A percentile compares a stretch with the other conserved stretches of the same genome.
Evolutionary conservation across 2,329 filamentous ascomycete species (phyloP).

Genomic region (Monosporascus sp.): DNA sequence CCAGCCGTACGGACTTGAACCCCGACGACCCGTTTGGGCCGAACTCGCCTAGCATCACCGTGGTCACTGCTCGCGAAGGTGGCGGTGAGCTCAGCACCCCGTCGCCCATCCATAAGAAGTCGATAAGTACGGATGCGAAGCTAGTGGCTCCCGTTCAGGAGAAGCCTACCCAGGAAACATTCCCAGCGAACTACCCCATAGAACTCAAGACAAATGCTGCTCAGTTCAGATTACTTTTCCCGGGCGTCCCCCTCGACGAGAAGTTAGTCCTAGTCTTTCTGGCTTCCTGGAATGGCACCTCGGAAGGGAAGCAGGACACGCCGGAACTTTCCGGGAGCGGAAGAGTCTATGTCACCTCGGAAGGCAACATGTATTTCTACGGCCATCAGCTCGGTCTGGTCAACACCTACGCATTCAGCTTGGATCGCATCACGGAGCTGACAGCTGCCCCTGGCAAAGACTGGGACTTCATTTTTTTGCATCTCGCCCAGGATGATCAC

Average conservation of each 20-base stretch:
- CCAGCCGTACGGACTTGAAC: constrained; percentile 13
- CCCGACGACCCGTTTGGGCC: constrained; percentile 33
- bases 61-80: constrained; percentile 20
- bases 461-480: constrained; percentile 88
- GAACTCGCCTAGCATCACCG: constrained; percentile 28
- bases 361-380: constrained; percentile 84
- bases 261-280: constrained; percentile 88
- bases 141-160: constrained; percentile 22
- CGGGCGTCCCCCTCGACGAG: constrained; percentile 69
- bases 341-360: constrained; percentile 80
- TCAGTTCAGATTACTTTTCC: constrained; percentile 90
- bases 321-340: constrained; percentile 59
- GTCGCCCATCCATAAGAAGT: constrained; percentile 34
- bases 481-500: constrained; percentile 59
- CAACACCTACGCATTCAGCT: constrained; percentile 69
- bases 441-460: constrained; percentile 85
- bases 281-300: constrained; percentile 69
- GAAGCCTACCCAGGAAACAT: constrained; percentile 45
- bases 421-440: constrained; percentile 79
- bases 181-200: constrained; percentile 71
- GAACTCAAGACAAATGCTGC: constrained; percentile 83
- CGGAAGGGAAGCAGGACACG: constrained; percentile 36
- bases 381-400: constrained; percentile 91
- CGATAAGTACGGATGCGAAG: constrained; percentile 37
- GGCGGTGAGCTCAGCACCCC: constrained; percentile 20